Percentiles rank a stretch among this genome's conserved stretches.
Evolutionary conservation across 371 early-diverging fungal species (phyloP).

Genomic region (Paraphysoderma sedebokerense): DNA sequence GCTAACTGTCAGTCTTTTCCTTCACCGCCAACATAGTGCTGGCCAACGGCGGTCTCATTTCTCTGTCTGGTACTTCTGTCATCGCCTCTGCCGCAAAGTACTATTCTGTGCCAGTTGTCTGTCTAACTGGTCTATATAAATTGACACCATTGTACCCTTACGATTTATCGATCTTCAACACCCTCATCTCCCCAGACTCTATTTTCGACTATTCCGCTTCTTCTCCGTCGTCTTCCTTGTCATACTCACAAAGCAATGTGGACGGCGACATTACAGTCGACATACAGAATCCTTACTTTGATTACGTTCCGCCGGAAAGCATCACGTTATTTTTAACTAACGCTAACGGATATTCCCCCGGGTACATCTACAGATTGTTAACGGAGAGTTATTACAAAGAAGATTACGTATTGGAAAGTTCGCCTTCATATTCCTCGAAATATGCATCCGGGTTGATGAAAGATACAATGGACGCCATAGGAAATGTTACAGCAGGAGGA

Average conservation of each 20-base stretch:
- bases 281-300: conserved; percentile 67
- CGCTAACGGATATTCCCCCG: conserved; percentile 59
- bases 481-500: too few species aligned
- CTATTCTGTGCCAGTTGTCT: conserved; percentile 75
- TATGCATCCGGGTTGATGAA: too few species aligned
- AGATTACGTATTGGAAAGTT: conserved; percentile 8
- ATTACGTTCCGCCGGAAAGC: conserved; percentile 75
- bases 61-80: conserved; percentile 60
- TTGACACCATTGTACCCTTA: conserved; percentile 75
- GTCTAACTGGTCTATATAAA: conserved; percentile 69
- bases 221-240: not conserved
- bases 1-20: not conserved
- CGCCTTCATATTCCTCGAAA: too few species aligned
- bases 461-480: too few species aligned
- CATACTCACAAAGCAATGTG: not conserved
- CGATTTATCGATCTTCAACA: conserved; percentile 64
- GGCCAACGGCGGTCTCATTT: conserved; percentile 82
- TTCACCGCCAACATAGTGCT: conserved; percentile 32
- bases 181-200: conserved; percentile 56
- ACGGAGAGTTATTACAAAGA: conserved; percentile 51
- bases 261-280: conserved; percentile 29
- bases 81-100: conserved; percentile 83
- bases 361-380: conserved; percentile 56
- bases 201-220: conserved; percentile 57
- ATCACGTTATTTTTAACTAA: conserved; percentile 82